These are phyloP conservation scores for Microbotryum lychnidis-dioicae DNA, from an alignment of 1,284 basidiomycete genomes.

Conservation along the genomic window DNA sequence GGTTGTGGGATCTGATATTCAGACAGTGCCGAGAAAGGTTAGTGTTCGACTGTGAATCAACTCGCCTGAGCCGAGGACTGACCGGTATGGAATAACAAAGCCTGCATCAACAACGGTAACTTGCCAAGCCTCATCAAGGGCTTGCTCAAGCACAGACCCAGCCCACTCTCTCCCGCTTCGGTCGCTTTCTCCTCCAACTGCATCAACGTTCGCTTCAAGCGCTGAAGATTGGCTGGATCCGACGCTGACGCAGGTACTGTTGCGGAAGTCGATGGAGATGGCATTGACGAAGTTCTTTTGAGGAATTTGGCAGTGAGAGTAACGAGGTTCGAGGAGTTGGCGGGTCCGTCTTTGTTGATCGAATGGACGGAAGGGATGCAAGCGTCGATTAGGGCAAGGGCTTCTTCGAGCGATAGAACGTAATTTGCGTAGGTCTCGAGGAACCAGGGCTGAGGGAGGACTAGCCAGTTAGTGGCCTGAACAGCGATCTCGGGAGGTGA, in stretches of 20 bases:
- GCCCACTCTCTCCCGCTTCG: slow-evolving; percentile 81
- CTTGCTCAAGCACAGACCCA: slow-evolving; percentile 89
- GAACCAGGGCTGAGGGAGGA: slow-evolving; percentile 63
- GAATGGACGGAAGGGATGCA: slow-evolving; percentile 54
- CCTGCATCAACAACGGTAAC: slow-evolving; percentile 89
- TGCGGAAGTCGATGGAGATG: too few relatives aligned
- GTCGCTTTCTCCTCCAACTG: slow-evolving; percentile 68
- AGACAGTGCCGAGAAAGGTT: background rate
- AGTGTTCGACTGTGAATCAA: fast-evolving
- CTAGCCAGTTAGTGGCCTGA: background rate
- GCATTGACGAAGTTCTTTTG: slow-evolving; percentile 50
- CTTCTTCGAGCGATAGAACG: slow-evolving; percentile 81
- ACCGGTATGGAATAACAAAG: slow-evolving; percentile 32
- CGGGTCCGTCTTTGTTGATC: background rate
- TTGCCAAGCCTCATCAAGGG: slow-evolving; percentile 95
- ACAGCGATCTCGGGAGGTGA: background rate
- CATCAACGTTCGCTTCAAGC: slow-evolving; percentile 39
- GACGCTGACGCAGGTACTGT: too few relatives aligned
- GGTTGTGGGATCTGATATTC: slow-evolving; percentile 84
- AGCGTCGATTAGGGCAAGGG: slow-evolving; percentile 75
- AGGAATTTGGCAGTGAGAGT: slow-evolving; percentile 49
- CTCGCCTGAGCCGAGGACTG: too few relatives aligned
- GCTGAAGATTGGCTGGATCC: too few relatives aligned
- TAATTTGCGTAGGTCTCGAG: slow-evolving; percentile 85
- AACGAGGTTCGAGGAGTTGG: slow-evolving; percentile 32